These are phyloP conservation scores for Suillus plorans DNA, from an alignment of 768 basidiomycete species.

Conservation along the genomic window DNA sequence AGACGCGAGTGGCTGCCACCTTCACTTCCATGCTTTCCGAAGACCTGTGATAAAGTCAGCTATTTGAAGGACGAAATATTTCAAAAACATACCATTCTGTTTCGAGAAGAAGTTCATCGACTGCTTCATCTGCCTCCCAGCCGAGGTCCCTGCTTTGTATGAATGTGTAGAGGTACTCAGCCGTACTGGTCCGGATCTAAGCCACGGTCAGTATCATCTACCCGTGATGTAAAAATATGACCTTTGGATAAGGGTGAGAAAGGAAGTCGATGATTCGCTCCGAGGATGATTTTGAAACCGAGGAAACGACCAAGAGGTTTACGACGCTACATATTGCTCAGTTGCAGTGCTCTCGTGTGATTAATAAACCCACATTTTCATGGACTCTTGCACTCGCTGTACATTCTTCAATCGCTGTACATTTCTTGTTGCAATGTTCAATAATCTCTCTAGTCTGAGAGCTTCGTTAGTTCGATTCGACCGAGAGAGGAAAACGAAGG, in stretches of 20 bases:
- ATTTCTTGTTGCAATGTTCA: constrained; percentile 60
- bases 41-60: constrained; percentile 43
- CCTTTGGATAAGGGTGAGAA: constrained; percentile 78
- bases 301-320: constrained; percentile 56
- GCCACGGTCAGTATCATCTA: constrained; percentile 8
- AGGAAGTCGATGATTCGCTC: constrained; percentile 60
- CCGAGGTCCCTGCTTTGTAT: constrained; percentile 71
- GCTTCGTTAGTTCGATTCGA: constrained; percentile 6
- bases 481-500: constrained; percentile 21
- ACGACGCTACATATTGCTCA: constrained; percentile 49
- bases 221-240: constrained; percentile 34
- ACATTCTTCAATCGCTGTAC: constrained; percentile 74
- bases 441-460: constrained; percentile 52
- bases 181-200: constrained; percentile 77
- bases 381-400: constrained; percentile 76
- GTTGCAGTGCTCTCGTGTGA: constrained; percentile 13
- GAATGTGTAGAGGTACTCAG: constrained; percentile 79
- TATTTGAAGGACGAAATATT: constrained; percentile 18
- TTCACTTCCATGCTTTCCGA: constrained; percentile 40
- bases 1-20: constrained; percentile 42
- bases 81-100: constrained; percentile 67
- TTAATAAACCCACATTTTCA: constrained; percentile 70
- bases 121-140: constrained; percentile 55
- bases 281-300: constrained; percentile 43
- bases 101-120: constrained; percentile 72